A percentile compares a stretch with the other conserved stretches of the same genome.
Evolutionary conservation across 176 grass and related monocot genomes (phyloP).

Genomic region (Oryza coarctata): DNA sequence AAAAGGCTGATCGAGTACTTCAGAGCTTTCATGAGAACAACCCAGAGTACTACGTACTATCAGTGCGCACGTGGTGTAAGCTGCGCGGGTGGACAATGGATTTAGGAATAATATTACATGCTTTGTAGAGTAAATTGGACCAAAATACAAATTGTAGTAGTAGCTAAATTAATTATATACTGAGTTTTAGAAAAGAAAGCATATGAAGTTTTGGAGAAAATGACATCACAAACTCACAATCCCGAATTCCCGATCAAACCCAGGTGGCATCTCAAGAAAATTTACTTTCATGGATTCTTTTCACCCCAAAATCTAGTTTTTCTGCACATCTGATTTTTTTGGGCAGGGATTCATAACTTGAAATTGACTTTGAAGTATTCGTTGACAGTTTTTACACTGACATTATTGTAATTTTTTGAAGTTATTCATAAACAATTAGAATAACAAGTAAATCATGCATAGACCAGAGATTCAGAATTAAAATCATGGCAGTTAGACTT

Average conservation of each 20-base stretch:
- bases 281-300: too few relatives aligned
- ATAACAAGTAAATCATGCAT: background rate
- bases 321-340: background rate
- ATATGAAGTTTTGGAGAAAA: background rate
- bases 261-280: background rate
- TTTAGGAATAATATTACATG: slow-evolving; percentile 2
- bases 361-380: background rate
- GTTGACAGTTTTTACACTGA: background rate
- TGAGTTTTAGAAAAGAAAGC: background rate
- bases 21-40: slow-evolving; percentile 12
- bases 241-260: too few relatives aligned
- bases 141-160: background rate
- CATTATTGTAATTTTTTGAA: background rate
- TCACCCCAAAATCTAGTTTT: background rate
- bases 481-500: background rate
- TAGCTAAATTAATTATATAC: too few relatives aligned
- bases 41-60: background rate
- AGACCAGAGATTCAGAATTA: background rate
- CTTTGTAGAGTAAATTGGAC: background rate
- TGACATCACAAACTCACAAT: too few relatives aligned
- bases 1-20: background rate
- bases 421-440: background rate
- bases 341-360: background rate
- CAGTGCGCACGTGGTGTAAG: background rate
- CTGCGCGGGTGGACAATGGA: background rate